Evolutionary conservation across 2,329 filamentous ascomycete genomes (phyloP).

Genomic region (Colletotrichum orbiculare): DNA sequence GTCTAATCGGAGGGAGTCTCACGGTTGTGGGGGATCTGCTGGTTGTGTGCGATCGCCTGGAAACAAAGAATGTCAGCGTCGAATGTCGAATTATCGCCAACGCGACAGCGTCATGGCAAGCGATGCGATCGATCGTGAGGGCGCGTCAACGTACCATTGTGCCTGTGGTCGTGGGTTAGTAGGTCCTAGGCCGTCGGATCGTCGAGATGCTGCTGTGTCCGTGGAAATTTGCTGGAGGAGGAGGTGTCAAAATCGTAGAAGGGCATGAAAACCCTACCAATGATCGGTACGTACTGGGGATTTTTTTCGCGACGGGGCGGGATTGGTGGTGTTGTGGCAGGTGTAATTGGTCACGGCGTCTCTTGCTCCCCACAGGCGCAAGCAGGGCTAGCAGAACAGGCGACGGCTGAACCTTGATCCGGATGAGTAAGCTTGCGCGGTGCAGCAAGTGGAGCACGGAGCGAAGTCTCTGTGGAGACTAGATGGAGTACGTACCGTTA

Average conservation of each 20-base stretch:
- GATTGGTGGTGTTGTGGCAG: not conserved
- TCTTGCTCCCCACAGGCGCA: too few relatives aligned
- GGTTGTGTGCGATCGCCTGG: conserved; percentile 97
- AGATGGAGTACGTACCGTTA: not conserved
- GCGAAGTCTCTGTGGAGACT: not conserved
- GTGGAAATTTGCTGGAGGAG: conserved; percentile 43
- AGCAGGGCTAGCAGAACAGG: conserved; percentile 18
- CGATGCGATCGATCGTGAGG: conserved; percentile 13
- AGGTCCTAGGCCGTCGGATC: conserved; percentile 31
- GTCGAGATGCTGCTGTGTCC: conserved; percentile 35
- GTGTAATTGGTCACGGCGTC: not conserved
- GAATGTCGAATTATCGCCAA: conserved; percentile 12
- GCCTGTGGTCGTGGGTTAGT: conserved; percentile 50
- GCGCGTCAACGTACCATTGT: conserved; percentile 59
- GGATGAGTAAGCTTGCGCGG: not conserved
- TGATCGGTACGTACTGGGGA: conserved; percentile 30
- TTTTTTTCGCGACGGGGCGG: conserved; percentile 10
- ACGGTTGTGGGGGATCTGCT: conserved; percentile 97
- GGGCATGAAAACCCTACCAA: conserved; percentile 58
- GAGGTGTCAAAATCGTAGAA: conserved; percentile 52
- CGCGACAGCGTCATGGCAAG: not conserved
- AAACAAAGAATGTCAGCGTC: conserved; percentile 30
- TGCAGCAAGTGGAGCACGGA: not conserved
- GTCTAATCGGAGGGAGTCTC: conserved; percentile 53
- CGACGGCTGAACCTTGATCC: conserved; percentile 33